Evolutionary conservation across 1,284 basidiomycete genomes (phyloP).

Genomic region (Fereydounia khargensis): DNA sequence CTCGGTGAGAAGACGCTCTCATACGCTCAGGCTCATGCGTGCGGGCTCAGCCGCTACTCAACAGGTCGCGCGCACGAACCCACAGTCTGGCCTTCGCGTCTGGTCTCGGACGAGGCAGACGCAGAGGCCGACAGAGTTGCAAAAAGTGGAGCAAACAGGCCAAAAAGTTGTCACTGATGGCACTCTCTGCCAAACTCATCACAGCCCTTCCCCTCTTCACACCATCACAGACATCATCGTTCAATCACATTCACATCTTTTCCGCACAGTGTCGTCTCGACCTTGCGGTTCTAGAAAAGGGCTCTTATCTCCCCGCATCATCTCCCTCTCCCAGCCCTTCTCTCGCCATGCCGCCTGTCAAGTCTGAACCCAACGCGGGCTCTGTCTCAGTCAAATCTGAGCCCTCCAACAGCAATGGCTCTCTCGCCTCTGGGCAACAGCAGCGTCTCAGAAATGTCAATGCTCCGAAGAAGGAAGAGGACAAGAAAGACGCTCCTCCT

Average conservation of each 20-base stretch:
- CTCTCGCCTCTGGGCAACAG: conserved; percentile 1
- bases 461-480: conserved; percentile 14
- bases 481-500: conserved; percentile 20
- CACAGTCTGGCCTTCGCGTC: too few species aligned
- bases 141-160: too few species aligned
- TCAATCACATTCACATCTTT: not conserved
- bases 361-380: conserved; percentile 24
- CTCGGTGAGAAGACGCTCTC: too few species aligned
- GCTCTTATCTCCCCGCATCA: too few species aligned
- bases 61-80: too few species aligned
- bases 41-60: too few species aligned
- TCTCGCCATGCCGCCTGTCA: conserved; percentile 26
- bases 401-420: conserved; percentile 1
- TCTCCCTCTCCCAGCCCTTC: too few species aligned
- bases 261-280: not conserved
- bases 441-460: conserved; percentile 4
- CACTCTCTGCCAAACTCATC: too few species aligned
- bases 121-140: too few species aligned
- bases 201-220: not conserved
- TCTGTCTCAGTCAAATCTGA: conserved; percentile 14
- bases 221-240: not conserved
- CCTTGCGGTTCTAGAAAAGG: not conserved
- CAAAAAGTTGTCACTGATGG: too few species aligned
- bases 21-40: too few species aligned
- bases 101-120: too few species aligned